Conservation (phyloP, 2,329 filamentous ascomycete species). For the Penicillium sp. region DNA sequence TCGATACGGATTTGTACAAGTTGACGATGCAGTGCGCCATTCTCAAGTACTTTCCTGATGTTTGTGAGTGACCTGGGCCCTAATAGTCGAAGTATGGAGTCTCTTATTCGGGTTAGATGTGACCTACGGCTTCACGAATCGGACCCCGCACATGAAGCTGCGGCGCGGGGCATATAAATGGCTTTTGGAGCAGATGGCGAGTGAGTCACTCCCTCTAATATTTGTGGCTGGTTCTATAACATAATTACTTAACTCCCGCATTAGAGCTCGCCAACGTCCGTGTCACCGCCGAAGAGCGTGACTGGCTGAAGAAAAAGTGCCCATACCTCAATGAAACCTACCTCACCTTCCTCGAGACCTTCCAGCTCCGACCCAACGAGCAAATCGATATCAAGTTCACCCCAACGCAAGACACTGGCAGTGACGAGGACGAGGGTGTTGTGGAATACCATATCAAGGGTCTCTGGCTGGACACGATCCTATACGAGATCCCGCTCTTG, state of each 20-base stretch:
- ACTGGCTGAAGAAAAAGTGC: slow-evolving; percentile 77
- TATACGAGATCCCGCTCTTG: slow-evolving; percentile 95
- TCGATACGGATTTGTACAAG: slow-evolving; percentile 90
- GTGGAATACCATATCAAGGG: slow-evolving; percentile 77
- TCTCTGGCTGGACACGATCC: slow-evolving; percentile 89
- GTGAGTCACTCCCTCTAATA: slow-evolving; percentile 50
- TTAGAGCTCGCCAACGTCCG: slow-evolving; percentile 79
- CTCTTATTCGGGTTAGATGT: slow-evolving; percentile 57
- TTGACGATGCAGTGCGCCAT: slow-evolving; percentile 98
- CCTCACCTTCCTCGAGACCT: slow-evolving; percentile 77
- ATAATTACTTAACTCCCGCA: neutral
- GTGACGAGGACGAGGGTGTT: slow-evolving; percentile 71
- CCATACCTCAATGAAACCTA: slow-evolving; percentile 78
- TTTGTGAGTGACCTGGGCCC: slow-evolving; percentile 43
- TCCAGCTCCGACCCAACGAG: slow-evolving; percentile 77
- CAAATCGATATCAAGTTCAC: slow-evolving; percentile 74
- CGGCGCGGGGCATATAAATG: slow-evolving; percentile 81
- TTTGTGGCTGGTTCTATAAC: neutral
- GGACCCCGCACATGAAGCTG: slow-evolving; percentile 90
- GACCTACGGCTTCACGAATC: slow-evolving; percentile 92
- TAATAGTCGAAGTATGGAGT: neutral
- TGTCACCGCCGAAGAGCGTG: slow-evolving; percentile 76
- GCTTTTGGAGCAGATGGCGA: slow-evolving; percentile 81
- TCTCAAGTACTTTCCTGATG: slow-evolving; percentile 83
- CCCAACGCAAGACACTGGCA: slow-evolving; percentile 59